Conservation (phyloP, 345 rosid genomes). For the Lagerstroemia speciosa region DNA sequence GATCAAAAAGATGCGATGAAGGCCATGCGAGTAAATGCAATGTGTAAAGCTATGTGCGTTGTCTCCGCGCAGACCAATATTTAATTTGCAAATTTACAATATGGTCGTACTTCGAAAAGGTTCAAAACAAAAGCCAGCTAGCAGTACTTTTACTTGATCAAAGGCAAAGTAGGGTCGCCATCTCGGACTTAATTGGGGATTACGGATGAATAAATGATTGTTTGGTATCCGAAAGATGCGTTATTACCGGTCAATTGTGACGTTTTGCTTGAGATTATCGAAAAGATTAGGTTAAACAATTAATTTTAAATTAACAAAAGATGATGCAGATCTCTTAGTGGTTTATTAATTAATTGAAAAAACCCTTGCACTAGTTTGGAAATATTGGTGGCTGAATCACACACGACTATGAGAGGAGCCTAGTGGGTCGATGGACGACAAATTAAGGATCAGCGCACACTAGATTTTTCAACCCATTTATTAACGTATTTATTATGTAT, state of each 20-base stretch:
- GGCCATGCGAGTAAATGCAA: too few species aligned
- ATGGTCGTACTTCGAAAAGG: too few species aligned
- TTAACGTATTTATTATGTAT: too few species aligned
- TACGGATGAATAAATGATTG: not conserved
- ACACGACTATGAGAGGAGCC: not conserved
- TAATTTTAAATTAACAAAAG: not conserved
- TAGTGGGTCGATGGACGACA: not conserved
- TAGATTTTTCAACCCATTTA: not conserved
- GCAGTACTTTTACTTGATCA: too few species aligned
- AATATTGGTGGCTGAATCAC: not conserved
- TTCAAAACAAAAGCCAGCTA: not conserved
- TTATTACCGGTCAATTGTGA: not conserved
- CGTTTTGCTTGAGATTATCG: conserved; percentile 1
- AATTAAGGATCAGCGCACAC: not conserved
- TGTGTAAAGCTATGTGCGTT: too few species aligned
- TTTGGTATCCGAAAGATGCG: conserved; percentile 5
- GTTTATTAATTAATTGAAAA: not conserved
- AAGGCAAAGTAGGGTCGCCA: not conserved
- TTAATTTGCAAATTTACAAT: too few species aligned
- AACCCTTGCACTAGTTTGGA: not conserved
- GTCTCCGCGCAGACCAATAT: too few species aligned
- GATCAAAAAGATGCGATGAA: too few species aligned
- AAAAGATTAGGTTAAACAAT: not conserved
- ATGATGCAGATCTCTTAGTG: not conserved
- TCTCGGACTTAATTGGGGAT: conserved; percentile 1